Evolutionary conservation across 164 flowering plant genomes (phyloP).

Genomic region (Chimonanthus salicifolius): DNA sequence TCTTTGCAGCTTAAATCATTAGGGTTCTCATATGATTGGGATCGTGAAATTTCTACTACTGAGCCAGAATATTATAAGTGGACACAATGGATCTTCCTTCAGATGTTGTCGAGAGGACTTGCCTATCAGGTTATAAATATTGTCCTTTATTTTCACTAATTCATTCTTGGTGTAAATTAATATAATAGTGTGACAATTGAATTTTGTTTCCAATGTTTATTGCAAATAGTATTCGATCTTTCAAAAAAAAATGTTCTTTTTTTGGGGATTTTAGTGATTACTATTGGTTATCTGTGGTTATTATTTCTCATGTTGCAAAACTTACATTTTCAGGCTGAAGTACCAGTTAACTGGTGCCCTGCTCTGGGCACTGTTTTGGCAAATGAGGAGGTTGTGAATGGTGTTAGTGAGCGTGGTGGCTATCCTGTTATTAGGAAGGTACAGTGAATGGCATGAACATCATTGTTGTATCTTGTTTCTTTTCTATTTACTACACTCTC

Average conservation of each 20-base stretch:
- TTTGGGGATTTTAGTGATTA: background rate
- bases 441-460: slow-evolving; percentile 6
- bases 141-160: background rate
- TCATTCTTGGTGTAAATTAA: background rate
- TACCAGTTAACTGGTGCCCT: slow-evolving; percentile 99
- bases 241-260: too few species aligned
- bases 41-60: slow-evolving; percentile 88
- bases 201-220: background rate
- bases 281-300: background rate
- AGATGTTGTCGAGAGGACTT: slow-evolving; percentile 80
- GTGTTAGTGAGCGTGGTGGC: slow-evolving; percentile 97
- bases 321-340: slow-evolving; percentile 64
- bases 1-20: slow-evolving; percentile 63
- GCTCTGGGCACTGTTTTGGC: slow-evolving; percentile 98
- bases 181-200: background rate
- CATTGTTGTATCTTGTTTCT: background rate
- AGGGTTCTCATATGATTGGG: slow-evolving; percentile 99
- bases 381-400: slow-evolving; percentile 95
- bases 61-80: slow-evolving; percentile 94
- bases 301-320: slow-evolving; percentile 11
- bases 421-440: slow-evolving; percentile 98
- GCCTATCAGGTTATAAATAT: slow-evolving; percentile 71
- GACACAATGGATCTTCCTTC: slow-evolving; percentile 99
- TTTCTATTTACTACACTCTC: background rate
- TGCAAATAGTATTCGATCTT: too few species aligned